These are phyloP conservation scores for Chalciporus piperatus DNA, from an alignment of 768 basidiomycete species.

Conservation along the genomic window DNA sequence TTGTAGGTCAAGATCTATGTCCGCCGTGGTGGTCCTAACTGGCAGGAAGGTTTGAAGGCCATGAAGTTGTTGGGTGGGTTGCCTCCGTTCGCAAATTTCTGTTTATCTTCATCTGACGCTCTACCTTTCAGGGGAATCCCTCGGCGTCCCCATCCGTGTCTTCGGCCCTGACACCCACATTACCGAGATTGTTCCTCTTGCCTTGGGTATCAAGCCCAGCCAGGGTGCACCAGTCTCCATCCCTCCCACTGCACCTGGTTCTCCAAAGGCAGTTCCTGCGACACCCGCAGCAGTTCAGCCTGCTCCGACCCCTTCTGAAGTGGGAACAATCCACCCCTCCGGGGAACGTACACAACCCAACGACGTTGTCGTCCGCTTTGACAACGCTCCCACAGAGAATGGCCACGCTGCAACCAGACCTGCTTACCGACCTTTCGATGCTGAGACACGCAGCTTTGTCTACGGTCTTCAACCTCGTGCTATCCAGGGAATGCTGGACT, in stretches of 20 bases:
- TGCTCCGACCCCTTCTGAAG: slow-evolving; percentile 41
- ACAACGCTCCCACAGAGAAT: slow-evolving; percentile 33
- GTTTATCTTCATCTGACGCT: neutral
- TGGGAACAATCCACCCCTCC: slow-evolving; percentile 73
- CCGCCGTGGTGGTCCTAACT: slow-evolving; percentile 98
- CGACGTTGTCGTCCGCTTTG: slow-evolving; percentile 91
- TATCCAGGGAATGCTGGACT: slow-evolving; percentile 98
- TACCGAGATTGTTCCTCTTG: slow-evolving; percentile 97
- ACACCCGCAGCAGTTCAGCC: slow-evolving; percentile 33
- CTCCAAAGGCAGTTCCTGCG: slow-evolving; percentile 28
- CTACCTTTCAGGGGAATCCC: slow-evolving; percentile 61
- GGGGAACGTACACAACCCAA: slow-evolving; percentile 80
- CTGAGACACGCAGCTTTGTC: slow-evolving; percentile 91
- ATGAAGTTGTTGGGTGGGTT: slow-evolving; percentile 82
- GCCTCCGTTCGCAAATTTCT: neutral
- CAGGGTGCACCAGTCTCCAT: slow-evolving; percentile 33
- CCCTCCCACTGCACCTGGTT: slow-evolving; percentile 48
- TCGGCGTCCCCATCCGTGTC: slow-evolving; percentile 95
- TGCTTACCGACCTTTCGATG: slow-evolving; percentile 89
- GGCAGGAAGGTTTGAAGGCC: slow-evolving; percentile 97
- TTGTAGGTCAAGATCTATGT: slow-evolving; percentile 88
- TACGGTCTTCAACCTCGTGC: slow-evolving; percentile 99
- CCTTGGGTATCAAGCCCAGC: slow-evolving; percentile 67
- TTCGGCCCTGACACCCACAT: slow-evolving; percentile 99
- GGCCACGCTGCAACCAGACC: slow-evolving; percentile 54